Base-by-base conservation (phyloP, 371 early-diverging fungal genomes). In the Fennellomyces sp. region DNA sequence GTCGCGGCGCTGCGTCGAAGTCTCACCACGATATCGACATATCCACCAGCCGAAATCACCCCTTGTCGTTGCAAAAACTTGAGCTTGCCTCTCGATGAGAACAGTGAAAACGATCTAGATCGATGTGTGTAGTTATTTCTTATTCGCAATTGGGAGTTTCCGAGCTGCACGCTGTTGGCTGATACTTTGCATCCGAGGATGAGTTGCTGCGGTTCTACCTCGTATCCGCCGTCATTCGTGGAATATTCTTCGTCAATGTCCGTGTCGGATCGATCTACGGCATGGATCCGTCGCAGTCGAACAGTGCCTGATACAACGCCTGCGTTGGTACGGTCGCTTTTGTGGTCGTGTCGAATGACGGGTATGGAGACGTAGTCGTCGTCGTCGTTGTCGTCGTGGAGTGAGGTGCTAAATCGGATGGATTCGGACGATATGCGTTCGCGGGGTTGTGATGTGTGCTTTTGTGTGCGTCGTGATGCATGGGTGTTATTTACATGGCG, bases 21-120 rank as follows among this genome's bases (percentile, higher is more conserved):
- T 45, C 64, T 54, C 21, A 65, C 52, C 7, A 30, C 15, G 7
- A 65, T 35, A 51, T 65, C 56, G 0, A 39, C 56, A 26, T 54
- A 26, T 27, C 26, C 28, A 5, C 15, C 39, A 5, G 49, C 25
- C 1, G 54, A 26, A 5, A 65, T 12, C 0, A 51, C 28, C 11
- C 65, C 65, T 26, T 56, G 52, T 25, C 52, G 55, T 10, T 29
- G 35, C 5, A 45, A 36, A 27, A 59, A 60, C 11, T 27, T 25
- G n/a, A 65, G 45, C n/a, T 60, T 51, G 1, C 50, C 57, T 30
- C 45, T 27, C 6, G 47, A 33, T 4, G 51, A 59, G 41, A 60
- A 65, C 7, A 65, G 26, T 8, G 56, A 50, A 41, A 29, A 65
- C 4, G 39, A 41, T 21, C 8, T 30, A 2, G 10, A 0, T 48